Evolutionary conservation across 164 flowering plant genomes (phyloP), one percentile per base, ranked within the genome.

Genomic region (Houttuynia cordata): DNA sequence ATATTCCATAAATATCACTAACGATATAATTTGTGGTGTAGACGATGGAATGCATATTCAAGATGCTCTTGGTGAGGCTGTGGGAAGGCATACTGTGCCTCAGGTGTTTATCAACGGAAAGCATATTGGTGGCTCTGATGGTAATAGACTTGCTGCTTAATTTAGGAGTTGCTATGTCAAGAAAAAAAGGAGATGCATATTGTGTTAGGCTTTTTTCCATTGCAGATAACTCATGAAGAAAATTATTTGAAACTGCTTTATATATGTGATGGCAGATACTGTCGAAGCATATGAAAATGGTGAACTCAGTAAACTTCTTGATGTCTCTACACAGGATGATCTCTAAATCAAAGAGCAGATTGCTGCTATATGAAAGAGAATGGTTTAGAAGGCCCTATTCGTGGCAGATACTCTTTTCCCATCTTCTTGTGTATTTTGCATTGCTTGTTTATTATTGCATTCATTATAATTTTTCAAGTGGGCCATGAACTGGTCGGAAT

Each of bases 121-220:
- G 66, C 96, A 87, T 75, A 68, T 93, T 34, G 98, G 99, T 60
- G 97, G 99, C 61, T 93, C 92, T 45, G 99, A 93, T 70, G 96
- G 97, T 93, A 80, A 75, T 62, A 53, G 0, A 10, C 64, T 8
- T 22, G 58, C 62, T 34, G n/a, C 13, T 15, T 20, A 3, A n/a
- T n/a, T n/a, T n/a, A n/a, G n/a, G n/a, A n/a, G n/a, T n/a, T n/a
- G n/a, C n/a, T n/a, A n/a, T n/a, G n/a, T n/a, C n/a, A n/a, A n/a
- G n/a, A n/a, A n/a, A n/a, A 23, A 45, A 15, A 22, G 17, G 13
- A 45, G 25, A 30, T 53, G 30, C 5, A 12, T 7, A 23, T 24
- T 23, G 18, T 54, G 57, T 23, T 54, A 14, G 17, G 37, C 6
- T 2, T 54, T 24, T 54, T 54, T 2, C 5, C 3, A 45, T 45